Conservation (phyloP, 306 rosid genomes). For the Prunus padus region DNA sequence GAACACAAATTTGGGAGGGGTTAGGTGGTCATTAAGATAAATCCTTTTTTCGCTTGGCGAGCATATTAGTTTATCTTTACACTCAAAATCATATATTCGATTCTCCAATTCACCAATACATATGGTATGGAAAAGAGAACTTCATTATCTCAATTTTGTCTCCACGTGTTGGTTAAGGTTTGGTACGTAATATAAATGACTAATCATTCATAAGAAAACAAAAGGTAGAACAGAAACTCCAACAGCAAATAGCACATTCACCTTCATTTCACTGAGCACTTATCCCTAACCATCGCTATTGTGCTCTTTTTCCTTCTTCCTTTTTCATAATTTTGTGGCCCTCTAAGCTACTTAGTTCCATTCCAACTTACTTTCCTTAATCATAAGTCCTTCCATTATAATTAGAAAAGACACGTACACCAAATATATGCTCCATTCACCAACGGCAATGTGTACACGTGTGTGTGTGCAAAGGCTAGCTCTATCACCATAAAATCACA, state of each 20-base stretch:
- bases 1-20: too few species aligned
- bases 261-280: slow-evolving; percentile 32
- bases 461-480: neutral
- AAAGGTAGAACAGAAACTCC: slow-evolving; percentile 22
- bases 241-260: slow-evolving; percentile 25
- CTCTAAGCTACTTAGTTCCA: slow-evolving; percentile 11
- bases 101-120: too few species aligned
- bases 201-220: neutral
- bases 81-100: too few species aligned
- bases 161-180: neutral
- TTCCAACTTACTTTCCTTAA: slow-evolving; percentile 35
- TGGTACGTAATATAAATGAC: neutral
- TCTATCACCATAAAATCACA: slow-evolving; percentile 17
- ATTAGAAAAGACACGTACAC: slow-evolving; percentile 31
- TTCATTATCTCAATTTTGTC: neutral
- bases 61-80: too few species aligned
- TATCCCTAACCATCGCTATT: slow-evolving; percentile 34
- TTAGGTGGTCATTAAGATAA: too few species aligned
- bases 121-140: too few species aligned
- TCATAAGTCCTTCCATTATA: slow-evolving; percentile 40
- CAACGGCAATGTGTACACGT: slow-evolving; percentile 21
- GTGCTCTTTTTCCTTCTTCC: neutral
- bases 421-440: slow-evolving; percentile 11
- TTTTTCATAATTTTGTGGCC: neutral
- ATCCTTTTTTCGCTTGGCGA: too few species aligned